Conservation (phyloP, 169 alveolate species). For the Cryptosporidium bovis region DNA sequence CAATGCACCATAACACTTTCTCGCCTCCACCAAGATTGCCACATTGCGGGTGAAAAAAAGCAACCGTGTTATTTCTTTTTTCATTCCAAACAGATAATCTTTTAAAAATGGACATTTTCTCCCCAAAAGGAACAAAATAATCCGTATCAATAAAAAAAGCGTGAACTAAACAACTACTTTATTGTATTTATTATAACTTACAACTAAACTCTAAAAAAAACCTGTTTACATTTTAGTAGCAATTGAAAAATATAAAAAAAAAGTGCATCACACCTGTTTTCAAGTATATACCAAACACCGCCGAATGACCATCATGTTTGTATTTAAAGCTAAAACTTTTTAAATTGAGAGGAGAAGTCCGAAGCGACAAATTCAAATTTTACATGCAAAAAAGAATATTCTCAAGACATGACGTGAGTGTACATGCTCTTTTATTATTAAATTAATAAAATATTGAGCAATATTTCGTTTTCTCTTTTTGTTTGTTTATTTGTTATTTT, state of each 20-base stretch:
- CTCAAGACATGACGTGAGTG: constrained; percentile 52
- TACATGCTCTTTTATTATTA: constrained; percentile 29
- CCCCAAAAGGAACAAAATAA: neutral
- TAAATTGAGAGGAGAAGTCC: too few species aligned
- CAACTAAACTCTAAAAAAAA: too few species aligned
- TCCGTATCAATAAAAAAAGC: neutral
- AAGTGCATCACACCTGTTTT: too few species aligned
- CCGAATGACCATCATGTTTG: too few species aligned
- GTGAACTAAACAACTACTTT: neutral
- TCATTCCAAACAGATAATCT: constrained; percentile 20
- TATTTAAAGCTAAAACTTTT: too few species aligned
- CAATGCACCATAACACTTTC: constrained; percentile 74
- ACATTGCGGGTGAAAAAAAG: constrained; percentile 76
- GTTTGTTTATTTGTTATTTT: neutral
- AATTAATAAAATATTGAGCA: neutral
- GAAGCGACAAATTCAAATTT: too few species aligned
- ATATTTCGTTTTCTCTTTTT: neutral
- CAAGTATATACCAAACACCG: too few species aligned
- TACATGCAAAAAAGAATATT: too few species aligned
- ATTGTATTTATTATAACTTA: too few species aligned
- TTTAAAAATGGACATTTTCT: neutral
- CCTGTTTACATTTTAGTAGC: too few species aligned
- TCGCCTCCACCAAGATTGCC: constrained; percentile 76
- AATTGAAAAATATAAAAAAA: too few species aligned
- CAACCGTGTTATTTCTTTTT: constrained; percentile 35